A percentile compares a stretch with the other conserved stretches of the same genome.
These are phyloP conservation scores for Elongisporangium anandrum DNA, from an alignment of 352 stramenopile genomes.

Conservation along the genomic window DNA sequence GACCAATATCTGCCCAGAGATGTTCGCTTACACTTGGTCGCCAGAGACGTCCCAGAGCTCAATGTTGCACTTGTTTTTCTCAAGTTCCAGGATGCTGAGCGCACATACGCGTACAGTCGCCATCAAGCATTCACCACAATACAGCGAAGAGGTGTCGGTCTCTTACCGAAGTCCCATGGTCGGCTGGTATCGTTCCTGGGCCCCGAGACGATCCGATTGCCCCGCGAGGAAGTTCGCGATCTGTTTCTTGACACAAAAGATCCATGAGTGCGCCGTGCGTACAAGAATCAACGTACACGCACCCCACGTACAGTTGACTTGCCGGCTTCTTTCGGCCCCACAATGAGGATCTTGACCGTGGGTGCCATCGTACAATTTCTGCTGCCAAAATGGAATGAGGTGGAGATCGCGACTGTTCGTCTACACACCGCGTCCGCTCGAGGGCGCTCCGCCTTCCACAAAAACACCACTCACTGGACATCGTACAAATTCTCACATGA, in stretches of 20 bases:
- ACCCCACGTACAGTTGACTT: constrained; percentile 57
- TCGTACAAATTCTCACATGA: background rate
- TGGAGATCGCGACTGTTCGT: background rate
- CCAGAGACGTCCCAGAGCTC: constrained; percentile 86
- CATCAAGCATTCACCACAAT: background rate
- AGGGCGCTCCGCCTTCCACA: background rate
- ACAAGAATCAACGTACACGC: background rate
- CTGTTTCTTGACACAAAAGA: constrained; percentile 11
- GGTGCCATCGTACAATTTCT: constrained; percentile 22
- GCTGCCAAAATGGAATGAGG: background rate
- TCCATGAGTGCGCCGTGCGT: background rate
- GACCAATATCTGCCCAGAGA: background rate
- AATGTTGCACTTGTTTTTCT: constrained; percentile 55
- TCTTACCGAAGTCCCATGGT: constrained; percentile 57
- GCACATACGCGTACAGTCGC: background rate
- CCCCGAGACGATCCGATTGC: constrained; percentile 48
- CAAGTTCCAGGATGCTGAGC: constrained; percentile 58
- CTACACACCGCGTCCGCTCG: background rate
- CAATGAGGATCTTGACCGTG: constrained; percentile 74
- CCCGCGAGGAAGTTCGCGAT: constrained; percentile 83
- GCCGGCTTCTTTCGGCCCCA: constrained; percentile 72
- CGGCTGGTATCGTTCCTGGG: constrained; percentile 60
- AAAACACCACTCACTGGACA: background rate
- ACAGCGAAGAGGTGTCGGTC: background rate
- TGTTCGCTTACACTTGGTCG: constrained; percentile 59